A percentile compares a stretch with the other conserved stretches of the same genome.
Evolutionary conservation across 306 rosid species (phyloP).

Genomic region (Canavalia ensiformis): DNA sequence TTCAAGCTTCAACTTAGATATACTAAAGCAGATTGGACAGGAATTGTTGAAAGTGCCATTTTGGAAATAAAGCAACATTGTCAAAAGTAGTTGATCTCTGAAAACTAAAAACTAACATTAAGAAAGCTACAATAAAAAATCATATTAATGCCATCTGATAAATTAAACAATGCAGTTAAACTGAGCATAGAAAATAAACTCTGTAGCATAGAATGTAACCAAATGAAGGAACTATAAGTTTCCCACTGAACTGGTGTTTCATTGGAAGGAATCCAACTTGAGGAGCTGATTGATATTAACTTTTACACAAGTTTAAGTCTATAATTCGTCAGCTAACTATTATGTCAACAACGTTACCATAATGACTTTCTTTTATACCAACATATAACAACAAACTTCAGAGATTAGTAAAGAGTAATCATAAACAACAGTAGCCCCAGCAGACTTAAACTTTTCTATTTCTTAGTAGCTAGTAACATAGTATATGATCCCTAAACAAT

Average conservation of each 20-base stretch:
- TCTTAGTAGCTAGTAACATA: not conserved
- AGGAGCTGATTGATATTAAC: not conserved
- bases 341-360: slow-evolving; percentile 17
- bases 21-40: not conserved
- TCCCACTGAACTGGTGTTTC: not conserved
- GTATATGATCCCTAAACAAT: slow-evolving; percentile 15
- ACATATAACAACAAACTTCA: not conserved
- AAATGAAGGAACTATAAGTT: not conserved
- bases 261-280: not conserved
- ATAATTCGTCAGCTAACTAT: slow-evolving; percentile 1
- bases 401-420: not conserved
- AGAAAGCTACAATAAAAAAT: not conserved
- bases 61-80: slow-evolving; percentile 7
- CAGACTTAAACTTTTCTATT: slow-evolving; percentile 5
- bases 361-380: not conserved
- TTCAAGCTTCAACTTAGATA: slow-evolving; percentile 14
- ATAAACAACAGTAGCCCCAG: not conserved
- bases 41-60: not conserved
- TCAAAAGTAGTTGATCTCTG: slow-evolving; percentile 1
- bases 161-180: not conserved
- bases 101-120: not conserved
- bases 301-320: not conserved
- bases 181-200: not conserved
- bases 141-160: not conserved
- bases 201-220: slow-evolving; percentile 2